Percentiles rank a stretch among this genome's conserved stretches.
phyloP scores from a whole-genome alignment of 257 asterid genomes.

The Solanum pimpinellifolium region DNA sequence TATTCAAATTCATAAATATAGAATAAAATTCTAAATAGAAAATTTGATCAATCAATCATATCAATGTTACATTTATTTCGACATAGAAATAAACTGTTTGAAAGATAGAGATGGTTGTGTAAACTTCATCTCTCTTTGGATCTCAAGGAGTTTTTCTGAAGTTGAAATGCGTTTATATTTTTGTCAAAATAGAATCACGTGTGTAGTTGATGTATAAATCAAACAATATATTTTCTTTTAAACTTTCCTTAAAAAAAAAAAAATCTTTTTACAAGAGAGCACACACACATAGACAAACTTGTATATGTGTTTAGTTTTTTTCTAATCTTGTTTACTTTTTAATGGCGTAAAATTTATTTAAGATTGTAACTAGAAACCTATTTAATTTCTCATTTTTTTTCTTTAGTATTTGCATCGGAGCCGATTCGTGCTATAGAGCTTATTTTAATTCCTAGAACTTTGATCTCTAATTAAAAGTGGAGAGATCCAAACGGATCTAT shows the following conservation, averaged over 20 bases:
- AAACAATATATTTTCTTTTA: background rate
- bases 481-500: too few relatives aligned
- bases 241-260: too few relatives aligned
- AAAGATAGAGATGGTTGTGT: background rate
- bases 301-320: background rate
- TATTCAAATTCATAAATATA: background rate
- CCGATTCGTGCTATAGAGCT: too few relatives aligned
- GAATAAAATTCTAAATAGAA: background rate
- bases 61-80: background rate
- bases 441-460: too few relatives aligned
- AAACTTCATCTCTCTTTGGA: background rate
- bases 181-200: background rate
- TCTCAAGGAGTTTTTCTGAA: background rate
- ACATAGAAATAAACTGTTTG: background rate
- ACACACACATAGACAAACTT: background rate
- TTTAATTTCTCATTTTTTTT: background rate
- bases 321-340: too few relatives aligned
- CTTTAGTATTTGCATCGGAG: too few relatives aligned
- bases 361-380: background rate
- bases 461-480: too few relatives aligned
- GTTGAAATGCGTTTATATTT: rapidly evolving
- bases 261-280: background rate
- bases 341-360: background rate
- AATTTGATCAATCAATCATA: background rate
- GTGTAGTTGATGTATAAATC: background rate